Conservation (phyloP, 1,284 basidiomycete genomes). For the Ustilago sp. region DNA sequence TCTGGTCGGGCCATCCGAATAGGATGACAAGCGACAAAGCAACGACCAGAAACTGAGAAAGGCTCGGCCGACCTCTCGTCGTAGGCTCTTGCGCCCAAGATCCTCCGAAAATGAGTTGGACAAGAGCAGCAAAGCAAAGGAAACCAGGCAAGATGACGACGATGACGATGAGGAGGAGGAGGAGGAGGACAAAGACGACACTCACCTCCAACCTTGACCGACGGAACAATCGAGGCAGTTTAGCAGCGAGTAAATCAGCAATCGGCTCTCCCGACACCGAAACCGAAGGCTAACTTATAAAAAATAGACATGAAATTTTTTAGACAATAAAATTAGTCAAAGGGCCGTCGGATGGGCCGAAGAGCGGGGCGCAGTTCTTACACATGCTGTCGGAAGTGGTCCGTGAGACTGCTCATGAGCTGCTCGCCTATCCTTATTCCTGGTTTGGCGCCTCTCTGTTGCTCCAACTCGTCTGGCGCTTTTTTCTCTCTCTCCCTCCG, state of each 20-base stretch:
- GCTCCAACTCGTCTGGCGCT: slow-evolving; percentile 6
- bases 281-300: not conserved
- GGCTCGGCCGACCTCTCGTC: no score
- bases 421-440: not conserved
- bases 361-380: not conserved
- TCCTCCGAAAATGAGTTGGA: not conserved
- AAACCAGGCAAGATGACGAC: no score
- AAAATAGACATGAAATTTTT: no score
- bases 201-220: no score
- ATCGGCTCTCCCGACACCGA: not conserved
- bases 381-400: no score
- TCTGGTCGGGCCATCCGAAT: no score
- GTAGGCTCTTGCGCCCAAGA: not conserved
- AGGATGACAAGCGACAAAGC: no score
- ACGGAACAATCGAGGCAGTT: no score
- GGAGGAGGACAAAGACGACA: no score
- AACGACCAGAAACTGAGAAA: no score
- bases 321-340: not conserved
- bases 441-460: not conserved
- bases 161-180: no score
- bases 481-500: not conserved
- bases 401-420: not conserved
- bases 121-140: no score
- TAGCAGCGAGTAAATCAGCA: not conserved
- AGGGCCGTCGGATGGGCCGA: not conserved